Conservation (phyloP, 2,329 filamentous ascomycete genomes). For the Coniella vitis region DNA sequence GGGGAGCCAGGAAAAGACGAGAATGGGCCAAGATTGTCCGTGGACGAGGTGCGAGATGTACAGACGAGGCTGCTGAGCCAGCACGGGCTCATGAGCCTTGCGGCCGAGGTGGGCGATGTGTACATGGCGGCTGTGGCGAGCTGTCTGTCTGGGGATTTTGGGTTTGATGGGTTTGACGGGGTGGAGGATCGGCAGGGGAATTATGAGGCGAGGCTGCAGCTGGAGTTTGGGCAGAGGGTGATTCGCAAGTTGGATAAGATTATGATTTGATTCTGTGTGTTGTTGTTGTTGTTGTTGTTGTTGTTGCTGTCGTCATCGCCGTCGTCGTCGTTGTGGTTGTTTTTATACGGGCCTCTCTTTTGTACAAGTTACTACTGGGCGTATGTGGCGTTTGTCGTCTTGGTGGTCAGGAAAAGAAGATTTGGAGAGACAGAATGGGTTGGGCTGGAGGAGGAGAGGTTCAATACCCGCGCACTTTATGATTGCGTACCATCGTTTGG, state of each 20-base stretch:
- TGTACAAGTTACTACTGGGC: no score
- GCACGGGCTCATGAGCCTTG: constrained; percentile 3
- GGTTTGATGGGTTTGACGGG: not conserved
- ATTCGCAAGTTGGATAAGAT: constrained; percentile 5
- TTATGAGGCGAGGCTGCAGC: constrained; percentile 7
- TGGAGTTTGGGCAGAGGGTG: constrained; percentile 7
- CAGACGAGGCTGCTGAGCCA: not conserved
- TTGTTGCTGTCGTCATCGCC: no score
- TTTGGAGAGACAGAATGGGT: no score
- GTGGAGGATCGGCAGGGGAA: not conserved
- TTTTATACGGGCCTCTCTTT: no score
- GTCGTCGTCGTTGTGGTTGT: no score
- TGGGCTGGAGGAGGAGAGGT: no score
- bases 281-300: not conserved
- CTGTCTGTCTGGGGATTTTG: constrained; percentile 10
- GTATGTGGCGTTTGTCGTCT: no score
- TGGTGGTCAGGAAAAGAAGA: no score
- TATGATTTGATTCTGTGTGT: not conserved
- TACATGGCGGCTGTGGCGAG: constrained; percentile 6
- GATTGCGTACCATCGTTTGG: no score
- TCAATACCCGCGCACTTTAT: no score
- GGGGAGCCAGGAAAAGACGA: no score
- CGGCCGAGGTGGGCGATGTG: constrained; percentile 6
- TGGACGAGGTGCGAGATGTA: not conserved
- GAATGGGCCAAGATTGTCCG: not conserved